A percentile compares a stretch with the other conserved stretches of the same genome.
phyloP scores from a whole-genome alignment of 2,329 filamentous ascomycete species.

The Fusarium sp. region DNA sequence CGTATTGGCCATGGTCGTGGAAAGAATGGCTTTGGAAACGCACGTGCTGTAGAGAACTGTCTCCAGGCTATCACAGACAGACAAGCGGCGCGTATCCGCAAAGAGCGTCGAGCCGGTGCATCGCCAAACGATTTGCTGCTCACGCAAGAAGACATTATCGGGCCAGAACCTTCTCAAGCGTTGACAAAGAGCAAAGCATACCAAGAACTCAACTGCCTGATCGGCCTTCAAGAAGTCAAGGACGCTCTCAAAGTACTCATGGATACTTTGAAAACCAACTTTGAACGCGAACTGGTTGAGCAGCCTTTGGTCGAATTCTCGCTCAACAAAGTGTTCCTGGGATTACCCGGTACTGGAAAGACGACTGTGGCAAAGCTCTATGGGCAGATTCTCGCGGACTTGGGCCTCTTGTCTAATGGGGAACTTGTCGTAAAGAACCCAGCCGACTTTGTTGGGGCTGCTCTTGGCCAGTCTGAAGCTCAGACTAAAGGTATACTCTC shows the following conservation, averaged over 20 bases:
- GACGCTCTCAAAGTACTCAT: constrained; percentile 66
- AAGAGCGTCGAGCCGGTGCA: constrained; percentile 55
- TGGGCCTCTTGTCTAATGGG: constrained; percentile 74
- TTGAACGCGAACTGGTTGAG: constrained; percentile 71
- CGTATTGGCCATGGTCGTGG: constrained; percentile 72
- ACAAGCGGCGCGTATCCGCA: constrained; percentile 66
- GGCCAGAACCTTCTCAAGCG: constrained; percentile 69
- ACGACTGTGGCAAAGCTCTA: constrained; percentile 81
- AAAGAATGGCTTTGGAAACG: constrained; percentile 77
- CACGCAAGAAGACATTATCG: constrained; percentile 76
- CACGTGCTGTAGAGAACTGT: constrained; percentile 73
- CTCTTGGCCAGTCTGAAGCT: constrained; percentile 73
- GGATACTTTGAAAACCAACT: constrained; percentile 72
- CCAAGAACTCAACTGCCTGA: constrained; percentile 66
- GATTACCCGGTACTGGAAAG: constrained; percentile 79
- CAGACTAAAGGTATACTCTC: constrained; percentile 78
- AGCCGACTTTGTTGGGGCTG: constrained; percentile 74
- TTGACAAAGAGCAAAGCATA: constrained; percentile 66
- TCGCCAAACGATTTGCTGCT: constrained; percentile 68
- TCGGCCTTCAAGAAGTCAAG: constrained; percentile 72
- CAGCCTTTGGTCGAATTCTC: constrained; percentile 67
- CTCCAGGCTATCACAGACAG: constrained; percentile 64
- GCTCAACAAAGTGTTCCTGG: constrained; percentile 76
- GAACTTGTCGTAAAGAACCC: constrained; percentile 80
- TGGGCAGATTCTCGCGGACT: constrained; percentile 72